A percentile compares a stretch with the other conserved stretches of the same genome.
Evolutionary conservation across 2,329 filamentous ascomycete species (phyloP).

Genomic region (Fusarium sp.): DNA sequence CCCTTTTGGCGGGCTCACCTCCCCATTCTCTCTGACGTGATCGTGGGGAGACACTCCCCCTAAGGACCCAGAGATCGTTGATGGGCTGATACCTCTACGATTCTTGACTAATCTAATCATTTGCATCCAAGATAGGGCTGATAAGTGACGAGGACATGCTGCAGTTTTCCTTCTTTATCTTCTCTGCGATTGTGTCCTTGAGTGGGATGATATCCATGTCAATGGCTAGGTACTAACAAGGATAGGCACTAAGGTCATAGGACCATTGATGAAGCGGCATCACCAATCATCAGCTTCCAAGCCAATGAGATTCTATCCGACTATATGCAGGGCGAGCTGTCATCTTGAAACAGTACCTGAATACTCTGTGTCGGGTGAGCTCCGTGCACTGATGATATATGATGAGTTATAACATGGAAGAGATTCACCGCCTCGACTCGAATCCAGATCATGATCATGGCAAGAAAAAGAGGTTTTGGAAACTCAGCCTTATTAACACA

Average conservation of each 20-base stretch:
- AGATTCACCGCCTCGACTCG: slow-evolving; percentile 22
- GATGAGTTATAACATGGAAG: background rate
- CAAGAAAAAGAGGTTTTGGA: background rate
- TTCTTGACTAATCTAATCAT: background rate
- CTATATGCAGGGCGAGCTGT: slow-evolving; percentile 39
- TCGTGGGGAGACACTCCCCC: too few species aligned
- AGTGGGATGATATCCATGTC: too few species aligned
- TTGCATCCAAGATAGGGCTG: slow-evolving; percentile 14
- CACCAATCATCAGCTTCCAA: slow-evolving; percentile 34
- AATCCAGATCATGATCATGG: background rate
- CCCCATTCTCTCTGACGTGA: too few species aligned
- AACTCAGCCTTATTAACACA: background rate
- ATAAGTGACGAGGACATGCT: background rate
- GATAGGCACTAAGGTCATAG: slow-evolving; percentile 25
- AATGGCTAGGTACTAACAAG: slow-evolving; percentile 7
- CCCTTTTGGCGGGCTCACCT: background rate
- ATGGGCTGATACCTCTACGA: background rate
- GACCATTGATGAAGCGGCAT: slow-evolving; percentile 20
- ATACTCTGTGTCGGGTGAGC: slow-evolving; percentile 17
- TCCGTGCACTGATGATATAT: slow-evolving; percentile 13
- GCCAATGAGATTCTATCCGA: slow-evolving; percentile 12
- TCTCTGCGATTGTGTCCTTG: slow-evolving; percentile 1
- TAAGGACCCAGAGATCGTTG: background rate
- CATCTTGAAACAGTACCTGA: slow-evolving; percentile 18
- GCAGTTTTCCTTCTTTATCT: slow-evolving; percentile 4